Evolutionary conservation across 208 protist species (phyloP).

Genomic region (Acanthamoeba pearcei): DNA sequence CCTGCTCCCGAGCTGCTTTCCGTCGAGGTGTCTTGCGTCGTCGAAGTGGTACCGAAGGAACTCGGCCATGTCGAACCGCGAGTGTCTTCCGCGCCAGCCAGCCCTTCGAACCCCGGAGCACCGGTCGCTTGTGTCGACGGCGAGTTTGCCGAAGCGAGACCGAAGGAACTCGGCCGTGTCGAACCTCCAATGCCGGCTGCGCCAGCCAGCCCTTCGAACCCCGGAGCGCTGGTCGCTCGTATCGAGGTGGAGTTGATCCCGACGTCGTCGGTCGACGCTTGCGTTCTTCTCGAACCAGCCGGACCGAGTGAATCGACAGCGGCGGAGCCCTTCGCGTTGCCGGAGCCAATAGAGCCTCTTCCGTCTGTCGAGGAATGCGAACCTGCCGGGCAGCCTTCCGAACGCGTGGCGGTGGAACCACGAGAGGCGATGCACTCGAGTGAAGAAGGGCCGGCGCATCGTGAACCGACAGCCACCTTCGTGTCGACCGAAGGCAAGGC

Average conservation of each 20-base stretch:
- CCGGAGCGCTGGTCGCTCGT: neutral
- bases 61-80: neutral
- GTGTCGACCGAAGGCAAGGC: no score
- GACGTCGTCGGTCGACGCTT: no score
- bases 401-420: neutral
- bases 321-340: neutral
- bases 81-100: neutral
- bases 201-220: neutral
- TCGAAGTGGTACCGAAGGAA: neutral
- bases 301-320: neutral
- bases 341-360: neutral
- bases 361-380: neutral
- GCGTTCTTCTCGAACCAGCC: neutral
- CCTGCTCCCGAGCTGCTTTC: neutral
- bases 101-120: neutral
- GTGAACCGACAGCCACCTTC: neutral
- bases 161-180: neutral
- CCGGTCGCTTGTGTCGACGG: neutral
- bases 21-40: neutral
- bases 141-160: neutral
- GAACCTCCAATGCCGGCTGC: neutral
- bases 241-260: neutral
- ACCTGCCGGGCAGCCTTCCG: neutral
- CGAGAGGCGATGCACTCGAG: neutral
- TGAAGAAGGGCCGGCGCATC: neutral